phyloP scores from a whole-genome alignment of 148 eudicot species.

The Diospyros lotus region DNA sequence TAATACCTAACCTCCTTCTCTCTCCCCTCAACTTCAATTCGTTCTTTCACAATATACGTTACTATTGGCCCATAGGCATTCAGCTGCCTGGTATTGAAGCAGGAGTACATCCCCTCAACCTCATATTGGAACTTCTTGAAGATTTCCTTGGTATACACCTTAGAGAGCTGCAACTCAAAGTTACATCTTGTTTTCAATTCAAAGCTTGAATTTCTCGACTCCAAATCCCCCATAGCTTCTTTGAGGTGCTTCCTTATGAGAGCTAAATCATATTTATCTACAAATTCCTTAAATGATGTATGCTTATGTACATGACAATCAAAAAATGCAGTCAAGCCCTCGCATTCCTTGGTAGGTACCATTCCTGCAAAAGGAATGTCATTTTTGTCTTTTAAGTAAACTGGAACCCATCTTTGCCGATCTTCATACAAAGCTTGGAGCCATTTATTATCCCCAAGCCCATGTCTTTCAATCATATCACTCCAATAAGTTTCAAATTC shows the following conservation, averaged over 20 bases:
- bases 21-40: constrained; percentile 24
- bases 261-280: constrained; percentile 33
- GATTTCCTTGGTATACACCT: constrained; percentile 28
- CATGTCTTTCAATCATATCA: constrained; percentile 27
- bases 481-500: constrained; percentile 36
- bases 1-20: constrained; percentile 32
- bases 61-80: constrained; percentile 23
- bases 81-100: constrained; percentile 33
- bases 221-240: constrained; percentile 34
- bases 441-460: constrained; percentile 30
- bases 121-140: constrained; percentile 31
- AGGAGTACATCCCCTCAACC: constrained; percentile 32
- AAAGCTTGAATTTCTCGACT: constrained; percentile 24
- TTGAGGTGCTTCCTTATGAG: constrained; percentile 26
- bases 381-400: constrained; percentile 31
- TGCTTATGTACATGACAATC: constrained; percentile 41
- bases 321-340: constrained; percentile 23
- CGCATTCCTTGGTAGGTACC: constrained; percentile 24
- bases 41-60: constrained; percentile 27
- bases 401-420: constrained; percentile 33
- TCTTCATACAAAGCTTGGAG: constrained; percentile 35
- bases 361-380: constrained; percentile 30
- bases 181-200: constrained; percentile 32
- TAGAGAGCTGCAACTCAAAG: constrained; percentile 34
- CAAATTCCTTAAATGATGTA: constrained; percentile 33